Percentiles rank a stretch among this genome's conserved stretches.
Evolutionary conservation across 441 rosid species (phyloP).

Genomic region (Cnidoscolus chayamansa): DNA sequence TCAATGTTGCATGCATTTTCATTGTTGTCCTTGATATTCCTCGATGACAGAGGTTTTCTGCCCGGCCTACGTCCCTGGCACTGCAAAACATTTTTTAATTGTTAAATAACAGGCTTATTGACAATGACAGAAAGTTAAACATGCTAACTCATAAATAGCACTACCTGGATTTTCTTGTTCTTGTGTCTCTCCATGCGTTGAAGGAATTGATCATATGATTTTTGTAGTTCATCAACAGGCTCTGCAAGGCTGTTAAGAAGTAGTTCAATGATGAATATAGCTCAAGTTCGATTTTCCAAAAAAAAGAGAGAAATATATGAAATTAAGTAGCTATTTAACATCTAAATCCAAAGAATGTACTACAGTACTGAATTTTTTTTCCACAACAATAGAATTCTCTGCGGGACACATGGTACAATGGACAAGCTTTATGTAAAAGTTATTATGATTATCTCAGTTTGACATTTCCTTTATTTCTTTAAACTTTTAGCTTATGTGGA

Average conservation of each 20-base stretch:
- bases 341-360: not conserved
- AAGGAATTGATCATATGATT: slow-evolving; percentile 79
- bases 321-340: not conserved
- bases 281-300: slow-evolving; percentile 4
- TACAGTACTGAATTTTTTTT: not conserved
- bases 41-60: slow-evolving; percentile 35
- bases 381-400: not conserved
- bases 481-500: not conserved
- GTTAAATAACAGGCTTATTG: slow-evolving; percentile 27
- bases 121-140: slow-evolving; percentile 21
- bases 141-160: slow-evolving; percentile 18
- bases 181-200: slow-evolving; percentile 63
- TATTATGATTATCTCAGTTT: not conserved
- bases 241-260: slow-evolving; percentile 69
- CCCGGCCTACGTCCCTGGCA: slow-evolving; percentile 40
- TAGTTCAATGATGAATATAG: slow-evolving; percentile 22
- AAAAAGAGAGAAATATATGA: not conserved
- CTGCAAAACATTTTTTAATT: slow-evolving; percentile 29
- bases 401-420: not conserved
- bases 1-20: slow-evolving; percentile 29
- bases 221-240: slow-evolving; percentile 78
- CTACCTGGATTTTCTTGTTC: slow-evolving; percentile 65
- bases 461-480: too few species aligned
- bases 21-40: slow-evolving; percentile 29
- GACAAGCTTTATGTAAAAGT: not conserved